Percentiles rank a stretch among this genome's conserved stretches.
These are phyloP conservation scores for Syzygium aromaticum DNA, from an alignment of 345 rosid species.

Conservation along the genomic window DNA sequence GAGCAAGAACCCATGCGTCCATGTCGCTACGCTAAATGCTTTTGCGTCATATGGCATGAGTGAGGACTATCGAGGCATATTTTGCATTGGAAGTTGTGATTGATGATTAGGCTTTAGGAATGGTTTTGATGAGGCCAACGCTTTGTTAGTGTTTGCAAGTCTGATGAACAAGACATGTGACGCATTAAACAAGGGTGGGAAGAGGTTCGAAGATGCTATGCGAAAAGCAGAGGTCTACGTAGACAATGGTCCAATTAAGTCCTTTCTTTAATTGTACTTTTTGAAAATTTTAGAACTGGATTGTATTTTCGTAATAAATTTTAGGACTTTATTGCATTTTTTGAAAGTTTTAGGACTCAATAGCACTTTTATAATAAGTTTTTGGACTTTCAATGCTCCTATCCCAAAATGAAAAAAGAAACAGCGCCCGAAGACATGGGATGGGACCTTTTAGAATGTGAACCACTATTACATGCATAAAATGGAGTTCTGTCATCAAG, in stretches of 20 bases:
- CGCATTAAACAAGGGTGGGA: too few species aligned
- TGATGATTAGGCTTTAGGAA: neutral
- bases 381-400: too few species aligned
- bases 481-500: too few species aligned
- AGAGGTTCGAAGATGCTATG: too few species aligned
- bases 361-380: accelerated
- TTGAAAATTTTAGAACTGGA: too few species aligned
- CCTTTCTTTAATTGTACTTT: too few species aligned
- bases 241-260: too few species aligned
- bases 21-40: neutral
- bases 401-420: neutral
- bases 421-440: neutral
- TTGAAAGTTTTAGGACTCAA: neutral
- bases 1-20: neutral
- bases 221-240: too few species aligned
- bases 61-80: neutral
- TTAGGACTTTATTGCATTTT: too few species aligned
- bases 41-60: neutral
- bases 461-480: slow-evolving; percentile 1
- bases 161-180: slow-evolving; percentile 9
- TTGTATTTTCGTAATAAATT: too few species aligned
- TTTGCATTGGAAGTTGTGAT: neutral
- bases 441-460: slow-evolving; percentile 12
- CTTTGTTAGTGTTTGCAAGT: neutral
- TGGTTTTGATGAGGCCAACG: neutral